phyloP scores from a whole-genome alignment of 2,329 filamentous ascomycete species.

The Penicillium sumatraense region DNA sequence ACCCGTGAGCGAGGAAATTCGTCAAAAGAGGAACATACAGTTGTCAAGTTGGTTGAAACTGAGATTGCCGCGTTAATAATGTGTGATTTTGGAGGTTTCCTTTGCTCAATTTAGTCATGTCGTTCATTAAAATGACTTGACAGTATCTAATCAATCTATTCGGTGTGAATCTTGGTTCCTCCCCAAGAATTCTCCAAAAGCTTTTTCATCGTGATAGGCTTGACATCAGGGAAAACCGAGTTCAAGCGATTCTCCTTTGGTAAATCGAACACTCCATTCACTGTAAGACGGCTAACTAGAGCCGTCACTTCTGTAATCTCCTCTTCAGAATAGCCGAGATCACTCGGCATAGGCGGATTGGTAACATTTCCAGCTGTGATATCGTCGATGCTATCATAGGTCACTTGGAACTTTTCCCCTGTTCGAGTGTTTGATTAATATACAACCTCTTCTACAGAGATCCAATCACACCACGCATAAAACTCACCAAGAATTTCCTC shows the following conservation, averaged over 20 bases:
- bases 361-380: slow-evolving; percentile 42
- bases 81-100: neutral
- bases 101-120: neutral
- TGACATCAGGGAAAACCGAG: slow-evolving; percentile 26
- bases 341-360: slow-evolving; percentile 30
- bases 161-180: slow-evolving; percentile 1
- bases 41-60: neutral
- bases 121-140: neutral
- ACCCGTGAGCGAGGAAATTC: neutral
- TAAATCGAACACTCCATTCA: slow-evolving; percentile 34
- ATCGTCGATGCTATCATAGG: slow-evolving; percentile 38
- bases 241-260: slow-evolving; percentile 30
- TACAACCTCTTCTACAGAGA: too few species aligned
- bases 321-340: slow-evolving; percentile 20
- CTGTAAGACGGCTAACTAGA: slow-evolving; percentile 33
- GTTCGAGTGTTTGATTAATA: neutral
- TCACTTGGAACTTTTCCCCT: slow-evolving; percentile 42
- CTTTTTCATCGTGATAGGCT: slow-evolving; percentile 28
- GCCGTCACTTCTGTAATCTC: slow-evolving; percentile 32
- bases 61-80: neutral
- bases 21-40: neutral
- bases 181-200: slow-evolving; percentile 28
- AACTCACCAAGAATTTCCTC: slow-evolving; percentile 48
- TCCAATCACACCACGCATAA: too few species aligned
- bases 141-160: neutral